Conservation (phyloP, 176 grass and related monocot genomes). For the Ampelocalamus luodianensis region DNA sequence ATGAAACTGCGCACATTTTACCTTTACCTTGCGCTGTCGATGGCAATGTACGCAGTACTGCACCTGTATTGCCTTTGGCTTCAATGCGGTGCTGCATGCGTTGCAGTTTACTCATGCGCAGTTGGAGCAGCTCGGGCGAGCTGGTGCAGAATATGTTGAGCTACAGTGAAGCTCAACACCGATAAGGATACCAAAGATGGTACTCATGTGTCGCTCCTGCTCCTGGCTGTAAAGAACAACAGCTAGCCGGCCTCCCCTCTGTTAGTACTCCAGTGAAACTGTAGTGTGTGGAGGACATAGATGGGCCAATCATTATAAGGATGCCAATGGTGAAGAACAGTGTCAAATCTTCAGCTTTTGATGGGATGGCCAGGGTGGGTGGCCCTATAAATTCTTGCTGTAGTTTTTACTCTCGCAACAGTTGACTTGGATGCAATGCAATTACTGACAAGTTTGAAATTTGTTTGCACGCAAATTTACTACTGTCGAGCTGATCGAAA, state of each 20-base stretch:
- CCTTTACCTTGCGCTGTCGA: background rate
- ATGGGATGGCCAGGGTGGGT: background rate
- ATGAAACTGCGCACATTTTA: constrained; percentile 5
- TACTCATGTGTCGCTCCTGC: background rate
- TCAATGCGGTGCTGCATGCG: constrained; percentile 4
- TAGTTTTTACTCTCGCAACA: background rate
- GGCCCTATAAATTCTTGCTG: background rate
- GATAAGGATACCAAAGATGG: constrained; percentile 31
- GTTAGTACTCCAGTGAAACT: background rate
- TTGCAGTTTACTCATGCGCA: constrained; percentile 9
- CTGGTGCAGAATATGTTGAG: background rate
- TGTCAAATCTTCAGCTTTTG: background rate
- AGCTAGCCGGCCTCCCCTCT: background rate
- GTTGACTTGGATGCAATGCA: background rate
- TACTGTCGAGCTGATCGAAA: background rate
- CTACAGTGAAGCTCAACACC: background rate
- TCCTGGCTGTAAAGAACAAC: constrained; percentile 18
- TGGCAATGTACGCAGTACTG: background rate
- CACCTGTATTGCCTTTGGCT: background rate
- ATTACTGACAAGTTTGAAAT: background rate
- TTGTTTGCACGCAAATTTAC: background rate
- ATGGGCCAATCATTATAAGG: constrained; percentile 28
- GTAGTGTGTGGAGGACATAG: constrained; percentile 19
- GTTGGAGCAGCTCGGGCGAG: background rate
- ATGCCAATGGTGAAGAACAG: constrained; percentile 36